Conservation (phyloP, 2,329 filamentous ascomycete species). For the Cucurbitaria berberidis region DNA sequence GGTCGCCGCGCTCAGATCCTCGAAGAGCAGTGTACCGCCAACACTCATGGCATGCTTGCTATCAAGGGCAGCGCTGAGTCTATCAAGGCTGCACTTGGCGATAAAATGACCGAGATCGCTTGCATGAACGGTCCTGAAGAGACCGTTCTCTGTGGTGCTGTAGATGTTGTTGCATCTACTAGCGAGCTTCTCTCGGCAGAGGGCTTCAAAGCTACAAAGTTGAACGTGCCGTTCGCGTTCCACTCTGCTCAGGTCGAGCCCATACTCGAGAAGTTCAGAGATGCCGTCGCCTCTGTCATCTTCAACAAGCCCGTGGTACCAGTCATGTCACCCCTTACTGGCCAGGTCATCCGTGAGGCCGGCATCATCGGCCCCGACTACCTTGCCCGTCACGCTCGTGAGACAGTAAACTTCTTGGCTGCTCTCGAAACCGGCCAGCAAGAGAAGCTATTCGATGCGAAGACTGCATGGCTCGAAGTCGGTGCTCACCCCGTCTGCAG, state of each 20-base stretch:
- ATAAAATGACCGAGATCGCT: constrained; percentile 62
- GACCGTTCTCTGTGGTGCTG: constrained; percentile 72
- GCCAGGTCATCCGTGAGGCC: constrained; percentile 63
- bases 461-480: constrained; percentile 74
- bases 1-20: constrained; percentile 71
- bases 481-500: constrained; percentile 75
- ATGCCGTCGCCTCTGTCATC: constrained; percentile 58
- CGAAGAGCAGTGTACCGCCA: constrained; percentile 67
- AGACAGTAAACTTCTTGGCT: constrained; percentile 72
- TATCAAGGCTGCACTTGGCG: constrained; percentile 60
- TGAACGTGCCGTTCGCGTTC: constrained; percentile 72
- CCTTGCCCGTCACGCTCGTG: constrained; percentile 68
- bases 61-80: constrained; percentile 60
- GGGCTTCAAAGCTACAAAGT: constrained; percentile 65
- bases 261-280: constrained; percentile 66
- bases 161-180: constrained; percentile 64
- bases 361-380: constrained; percentile 67
- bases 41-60: constrained; percentile 71
- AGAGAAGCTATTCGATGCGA: constrained; percentile 66
- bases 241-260: constrained; percentile 70
- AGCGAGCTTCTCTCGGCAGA: constrained; percentile 56
- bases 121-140: constrained; percentile 79
- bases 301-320: constrained; percentile 66
- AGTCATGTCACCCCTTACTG: constrained; percentile 71
- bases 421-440: constrained; percentile 66